Evolutionary conservation across 805 yeast species (phyloP).

Genomic region (Ogataea paraovalis): DNA sequence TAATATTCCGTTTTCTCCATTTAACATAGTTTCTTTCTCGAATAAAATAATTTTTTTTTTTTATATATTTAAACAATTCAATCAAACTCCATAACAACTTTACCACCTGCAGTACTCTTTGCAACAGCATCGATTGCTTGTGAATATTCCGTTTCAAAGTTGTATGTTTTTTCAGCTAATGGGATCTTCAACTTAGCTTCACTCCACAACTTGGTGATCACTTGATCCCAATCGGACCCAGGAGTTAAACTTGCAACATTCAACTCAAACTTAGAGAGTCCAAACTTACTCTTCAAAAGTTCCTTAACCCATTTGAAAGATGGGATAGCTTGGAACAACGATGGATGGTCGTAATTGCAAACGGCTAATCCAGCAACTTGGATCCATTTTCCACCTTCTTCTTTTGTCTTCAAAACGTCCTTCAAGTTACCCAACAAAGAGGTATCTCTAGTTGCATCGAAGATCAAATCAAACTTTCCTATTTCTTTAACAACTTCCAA

Average conservation of each 20-base stretch:
- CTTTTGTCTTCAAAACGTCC: conserved; percentile 39
- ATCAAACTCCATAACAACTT: conserved; percentile 40
- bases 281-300: neutral
- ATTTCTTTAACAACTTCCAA: conserved; percentile 25
- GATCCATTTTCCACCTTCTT: conserved; percentile 42
- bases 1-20: too few species aligned
- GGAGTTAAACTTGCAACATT: neutral
- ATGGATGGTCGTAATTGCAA: conserved; percentile 26
- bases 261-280: neutral
- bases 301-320: neutral
- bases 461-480: conserved; percentile 49
- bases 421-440: conserved; percentile 41
- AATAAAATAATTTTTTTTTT: too few species aligned
- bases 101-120: conserved; percentile 54
- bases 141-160: conserved; percentile 32
- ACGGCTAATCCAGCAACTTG: conserved; percentile 53
- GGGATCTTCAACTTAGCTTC: conserved; percentile 40
- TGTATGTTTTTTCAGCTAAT: conserved; percentile 44
- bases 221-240: neutral
- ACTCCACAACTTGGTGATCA: conserved; percentile 42
- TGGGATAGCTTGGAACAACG: conserved; percentile 13
- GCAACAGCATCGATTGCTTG: conserved; percentile 43
- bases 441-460: conserved; percentile 58
- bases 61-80: too few species aligned
- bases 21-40: too few species aligned